A percentile compares a stretch with the other conserved stretches of the same genome.
These are phyloP conservation scores for Ophiosphaerella narmari DNA, from an alignment of 2,329 filamentous ascomycete genomes.

Conservation along the genomic window DNA sequence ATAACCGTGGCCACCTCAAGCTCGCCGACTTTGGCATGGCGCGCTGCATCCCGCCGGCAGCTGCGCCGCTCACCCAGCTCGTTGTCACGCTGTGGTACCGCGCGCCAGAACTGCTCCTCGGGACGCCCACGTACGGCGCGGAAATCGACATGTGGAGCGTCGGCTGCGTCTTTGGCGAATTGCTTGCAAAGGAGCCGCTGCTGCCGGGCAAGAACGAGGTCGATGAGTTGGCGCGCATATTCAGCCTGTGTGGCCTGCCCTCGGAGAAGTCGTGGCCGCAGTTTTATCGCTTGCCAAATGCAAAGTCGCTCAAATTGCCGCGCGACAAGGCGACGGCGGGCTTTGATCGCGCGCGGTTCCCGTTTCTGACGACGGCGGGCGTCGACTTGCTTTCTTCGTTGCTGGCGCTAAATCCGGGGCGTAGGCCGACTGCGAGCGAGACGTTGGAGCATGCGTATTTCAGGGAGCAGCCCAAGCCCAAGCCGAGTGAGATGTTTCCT, in stretches of 20 bases:
- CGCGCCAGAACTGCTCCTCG: constrained; percentile 85
- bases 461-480: constrained; percentile 83
- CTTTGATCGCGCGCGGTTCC: constrained; percentile 76
- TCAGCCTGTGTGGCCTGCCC: constrained; percentile 85
- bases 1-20: constrained; percentile 92
- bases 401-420: constrained; percentile 73
- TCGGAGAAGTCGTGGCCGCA: constrained; percentile 81
- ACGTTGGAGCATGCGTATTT: constrained; percentile 86
- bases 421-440: constrained; percentile 71
- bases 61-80: constrained; percentile 82
- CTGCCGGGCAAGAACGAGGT: constrained; percentile 92
- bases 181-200: constrained; percentile 80
- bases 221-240: constrained; percentile 79
- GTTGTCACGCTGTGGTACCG: constrained; percentile 99
- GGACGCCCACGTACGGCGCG: constrained; percentile 72
- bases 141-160: constrained; percentile 95
- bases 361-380: constrained; percentile 77
- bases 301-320: constrained; percentile 72
- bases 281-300: constrained; percentile 86
- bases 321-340: constrained; percentile 48
- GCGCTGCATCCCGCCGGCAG: constrained; percentile 71
- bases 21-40: constrained; percentile 99
- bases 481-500: constrained; percentile 90
- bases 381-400: constrained; percentile 70
- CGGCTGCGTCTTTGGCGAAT: constrained; percentile 93